Conservation (phyloP, 345 rosid species). For the Ceriops tagal region DNA sequence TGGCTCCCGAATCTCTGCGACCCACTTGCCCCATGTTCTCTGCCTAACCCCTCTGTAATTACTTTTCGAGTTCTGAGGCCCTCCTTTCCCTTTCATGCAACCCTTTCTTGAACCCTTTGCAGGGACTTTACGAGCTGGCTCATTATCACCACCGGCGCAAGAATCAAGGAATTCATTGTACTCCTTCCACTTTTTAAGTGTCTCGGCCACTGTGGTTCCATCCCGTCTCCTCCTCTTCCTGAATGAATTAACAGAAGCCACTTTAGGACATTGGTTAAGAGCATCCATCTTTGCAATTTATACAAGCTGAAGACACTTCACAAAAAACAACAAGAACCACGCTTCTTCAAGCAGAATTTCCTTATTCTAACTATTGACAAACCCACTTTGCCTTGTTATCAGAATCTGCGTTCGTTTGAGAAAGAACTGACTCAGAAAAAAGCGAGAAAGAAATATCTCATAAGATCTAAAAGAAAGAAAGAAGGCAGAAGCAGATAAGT, state of each 20-base stretch:
- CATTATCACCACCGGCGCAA: constrained; percentile 12
- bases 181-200: constrained; percentile 61
- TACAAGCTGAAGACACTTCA: not conserved
- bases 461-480: too few relatives aligned
- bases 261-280: constrained; percentile 18
- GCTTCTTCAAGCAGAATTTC: not conserved
- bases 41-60: constrained; percentile 81
- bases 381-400: too few relatives aligned
- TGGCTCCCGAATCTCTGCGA: constrained; percentile 87
- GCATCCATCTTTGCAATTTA: constrained; percentile 23
- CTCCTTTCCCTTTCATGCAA: constrained; percentile 96
- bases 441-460: too few relatives aligned
- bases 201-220: constrained; percentile 45
- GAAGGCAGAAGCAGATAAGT: too few relatives aligned
- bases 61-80: constrained; percentile 61
- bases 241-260: constrained; percentile 19
- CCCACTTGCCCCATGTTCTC: constrained; percentile 95
- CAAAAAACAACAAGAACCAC: not conserved
- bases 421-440: too few relatives aligned
- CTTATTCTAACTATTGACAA: too few relatives aligned
- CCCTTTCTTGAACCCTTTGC: constrained; percentile 76
- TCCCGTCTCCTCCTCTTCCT: constrained; percentile 62
- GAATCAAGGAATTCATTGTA: constrained; percentile 36
- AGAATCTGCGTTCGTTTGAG: too few relatives aligned
- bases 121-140: constrained; percentile 40